These are phyloP conservation scores for Trichoderma reesei DNA, from an alignment of 495 filamentous ascomycete genomes.

Conservation along the genomic window DNA sequence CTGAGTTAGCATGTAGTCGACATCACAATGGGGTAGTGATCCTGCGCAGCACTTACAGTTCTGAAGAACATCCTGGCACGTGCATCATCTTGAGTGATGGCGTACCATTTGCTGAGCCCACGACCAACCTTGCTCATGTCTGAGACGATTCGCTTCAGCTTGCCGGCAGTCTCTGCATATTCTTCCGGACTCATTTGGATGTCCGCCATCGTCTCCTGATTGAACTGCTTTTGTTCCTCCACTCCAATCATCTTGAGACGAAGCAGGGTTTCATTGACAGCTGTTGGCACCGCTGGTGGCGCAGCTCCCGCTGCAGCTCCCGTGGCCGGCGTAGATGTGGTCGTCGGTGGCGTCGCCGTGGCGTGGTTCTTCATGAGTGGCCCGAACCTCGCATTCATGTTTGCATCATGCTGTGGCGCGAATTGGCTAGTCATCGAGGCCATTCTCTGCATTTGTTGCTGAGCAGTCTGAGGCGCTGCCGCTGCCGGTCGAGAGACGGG, in stretches of 20 bases:
- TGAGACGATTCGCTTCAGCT: constrained; percentile 21
- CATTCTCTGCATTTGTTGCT: constrained; percentile 12
- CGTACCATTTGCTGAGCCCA: constrained; percentile 32
- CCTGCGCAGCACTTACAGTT: constrained; percentile 27
- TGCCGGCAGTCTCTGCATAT: constrained; percentile 23
- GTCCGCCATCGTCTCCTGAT: constrained; percentile 22
- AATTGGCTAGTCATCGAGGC: constrained; percentile 22
- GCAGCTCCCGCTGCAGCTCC: constrained; percentile 6
- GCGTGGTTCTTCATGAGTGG: constrained; percentile 22
- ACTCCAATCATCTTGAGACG: constrained; percentile 24
- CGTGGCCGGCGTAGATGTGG: no score
- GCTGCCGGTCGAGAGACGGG: constrained; percentile 21
- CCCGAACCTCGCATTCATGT: constrained; percentile 37
- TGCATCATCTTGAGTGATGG: constrained; percentile 29
- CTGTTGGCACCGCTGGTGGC: constrained; percentile 15
- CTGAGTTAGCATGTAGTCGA: constrained; percentile 17
- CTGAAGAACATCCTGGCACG: constrained; percentile 37
- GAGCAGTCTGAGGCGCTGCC: constrained; percentile 12
- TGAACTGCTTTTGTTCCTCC: constrained; percentile 21
- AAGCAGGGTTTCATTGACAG: constrained; percentile 11
- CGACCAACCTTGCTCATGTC: constrained; percentile 29
- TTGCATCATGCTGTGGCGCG: constrained; percentile 24
- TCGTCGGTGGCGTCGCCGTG: constrained; percentile 14
- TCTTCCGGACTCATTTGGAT: constrained; percentile 32
- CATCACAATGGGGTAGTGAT: neutral